Percentiles rank a stretch among this genome's conserved stretches.
Evolutionary conservation across 1,139 yeast genomes (phyloP).

Genomic region (Williopsis jadinii): DNA sequence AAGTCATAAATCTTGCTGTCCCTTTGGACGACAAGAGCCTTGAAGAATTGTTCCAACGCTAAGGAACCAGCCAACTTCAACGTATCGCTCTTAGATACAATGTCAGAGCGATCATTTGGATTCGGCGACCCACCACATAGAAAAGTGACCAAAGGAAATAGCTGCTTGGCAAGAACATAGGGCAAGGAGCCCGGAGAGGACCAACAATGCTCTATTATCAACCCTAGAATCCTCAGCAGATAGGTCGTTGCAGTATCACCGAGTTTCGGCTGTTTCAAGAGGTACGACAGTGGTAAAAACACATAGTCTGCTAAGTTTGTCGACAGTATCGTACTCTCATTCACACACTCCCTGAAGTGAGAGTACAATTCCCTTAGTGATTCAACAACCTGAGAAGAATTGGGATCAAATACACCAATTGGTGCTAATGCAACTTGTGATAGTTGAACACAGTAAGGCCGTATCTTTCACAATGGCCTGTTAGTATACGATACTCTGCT

Average conservation of each 20-base stretch:
- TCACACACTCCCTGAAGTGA: constrained; percentile 15
- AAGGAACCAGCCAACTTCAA: constrained; percentile 36
- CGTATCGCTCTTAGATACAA: constrained; percentile 29
- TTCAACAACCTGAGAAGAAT: constrained; percentile 23
- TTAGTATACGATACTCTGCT: constrained; percentile 9
- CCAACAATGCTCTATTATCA: constrained; percentile 44
- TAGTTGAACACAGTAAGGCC: constrained; percentile 34
- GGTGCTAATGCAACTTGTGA: constrained; percentile 38
- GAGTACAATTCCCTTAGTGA: constrained; percentile 28
- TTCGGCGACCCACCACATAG: constrained; percentile 36
- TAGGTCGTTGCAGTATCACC: constrained; percentile 38
- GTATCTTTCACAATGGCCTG: constrained; percentile 14
- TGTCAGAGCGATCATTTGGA: constrained; percentile 19
- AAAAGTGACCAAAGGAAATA: constrained; percentile 41
- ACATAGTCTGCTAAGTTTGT: constrained; percentile 51
- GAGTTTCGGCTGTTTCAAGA: constrained; percentile 38
- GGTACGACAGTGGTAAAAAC: constrained; percentile 50
- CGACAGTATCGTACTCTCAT: constrained; percentile 22
- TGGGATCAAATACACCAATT: constrained; percentile 26
- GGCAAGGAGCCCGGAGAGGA: constrained; percentile 29
- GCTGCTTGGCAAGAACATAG: constrained; percentile 37
- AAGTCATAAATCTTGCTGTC: constrained; percentile 22
- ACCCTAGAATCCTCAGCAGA: constrained; percentile 33
- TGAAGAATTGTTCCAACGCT: constrained; percentile 28
- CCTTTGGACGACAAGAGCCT: constrained; percentile 26